A percentile compares a stretch with the other conserved stretches of the same genome.
Conservation (phyloP, 768 basidiomycete species). For the Neoboletus magnificus region DNA sequence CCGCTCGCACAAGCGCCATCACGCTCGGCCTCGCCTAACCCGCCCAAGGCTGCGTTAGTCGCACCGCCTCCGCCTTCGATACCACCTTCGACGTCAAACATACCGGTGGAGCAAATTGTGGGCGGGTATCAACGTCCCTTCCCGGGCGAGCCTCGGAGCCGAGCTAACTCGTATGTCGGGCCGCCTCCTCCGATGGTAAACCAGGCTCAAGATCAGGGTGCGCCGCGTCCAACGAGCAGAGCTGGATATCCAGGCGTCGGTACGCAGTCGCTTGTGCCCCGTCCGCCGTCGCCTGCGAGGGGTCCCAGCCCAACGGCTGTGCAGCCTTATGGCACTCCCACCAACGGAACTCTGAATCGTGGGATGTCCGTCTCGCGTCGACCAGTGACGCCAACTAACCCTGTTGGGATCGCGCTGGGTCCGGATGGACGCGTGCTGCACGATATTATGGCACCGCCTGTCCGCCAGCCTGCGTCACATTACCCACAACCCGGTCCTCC, state of each 20-base stretch:
- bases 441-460: conserved; percentile 61
- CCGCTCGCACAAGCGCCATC: conserved; percentile 52
- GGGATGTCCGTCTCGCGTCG: conserved; percentile 32
- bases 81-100: conserved; percentile 40
- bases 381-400: conserved; percentile 70
- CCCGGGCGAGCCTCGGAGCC: conserved; percentile 74
- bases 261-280: conserved; percentile 61
- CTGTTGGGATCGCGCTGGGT: conserved; percentile 81
- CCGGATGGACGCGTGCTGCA: conserved; percentile 75
- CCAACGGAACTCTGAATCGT: conserved; percentile 5
- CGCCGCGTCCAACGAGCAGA: conserved; percentile 53
- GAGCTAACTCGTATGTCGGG: conserved; percentile 46
- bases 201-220: conserved; percentile 33
- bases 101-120: conserved; percentile 72
- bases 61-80: conserved; percentile 47
- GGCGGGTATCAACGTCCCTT: conserved; percentile 78
- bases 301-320: conserved; percentile 18
- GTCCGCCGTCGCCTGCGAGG: conserved; percentile 56
- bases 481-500: conserved; percentile 8
- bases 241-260: conserved; percentile 82
- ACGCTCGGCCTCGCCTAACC: conserved; percentile 71
- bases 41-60: conserved; percentile 74
- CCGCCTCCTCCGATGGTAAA: conserved; percentile 25
- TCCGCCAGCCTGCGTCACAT: conserved; percentile 6
- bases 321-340: conserved; percentile 13